Percentiles rank a stretch among this genome's conserved stretches.
phyloP scores from a whole-genome alignment of 139 green algal genomes.

The Chlorella sp. region DNA sequence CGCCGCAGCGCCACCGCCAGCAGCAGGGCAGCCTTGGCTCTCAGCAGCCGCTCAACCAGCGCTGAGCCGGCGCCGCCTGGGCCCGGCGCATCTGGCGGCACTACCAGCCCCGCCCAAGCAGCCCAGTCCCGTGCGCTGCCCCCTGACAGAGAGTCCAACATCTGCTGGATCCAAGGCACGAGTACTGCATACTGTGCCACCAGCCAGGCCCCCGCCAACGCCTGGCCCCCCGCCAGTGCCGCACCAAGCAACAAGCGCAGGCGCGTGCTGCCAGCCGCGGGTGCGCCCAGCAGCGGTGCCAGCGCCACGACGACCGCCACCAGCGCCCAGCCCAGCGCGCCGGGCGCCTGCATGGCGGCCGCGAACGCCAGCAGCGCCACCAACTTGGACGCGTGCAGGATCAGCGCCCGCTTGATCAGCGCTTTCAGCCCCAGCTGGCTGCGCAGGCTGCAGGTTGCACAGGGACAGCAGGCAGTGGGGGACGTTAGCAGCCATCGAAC shows the following conservation, averaged over 20 bases:
- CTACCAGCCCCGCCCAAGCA: conserved; percentile 19
- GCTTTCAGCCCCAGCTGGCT: conserved; percentile 22
- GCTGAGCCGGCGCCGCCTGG: not conserved
- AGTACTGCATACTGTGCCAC: conserved; percentile 43
- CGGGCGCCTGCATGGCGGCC: conserved; percentile 39
- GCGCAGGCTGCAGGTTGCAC: conserved; percentile 16
- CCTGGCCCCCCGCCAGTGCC: not conserved
- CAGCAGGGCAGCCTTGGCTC: conserved; percentile 42
- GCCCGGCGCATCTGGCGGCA: not conserved
- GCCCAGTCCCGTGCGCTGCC: not conserved
- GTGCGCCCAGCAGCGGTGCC: conserved; percentile 29
- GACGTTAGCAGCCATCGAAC: not conserved
- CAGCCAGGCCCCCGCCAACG: conserved; percentile 34
- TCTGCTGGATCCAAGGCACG: conserved; percentile 5
- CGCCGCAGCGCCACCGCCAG: conserved; percentile 38
- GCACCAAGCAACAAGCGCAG: not conserved
- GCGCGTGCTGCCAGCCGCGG: not conserved
- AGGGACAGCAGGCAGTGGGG: not conserved
- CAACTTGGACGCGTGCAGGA: conserved; percentile 47
- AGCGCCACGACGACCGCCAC: conserved; percentile 28
- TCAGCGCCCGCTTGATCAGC: conserved; percentile 31
- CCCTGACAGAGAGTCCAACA: too few relatives aligned
- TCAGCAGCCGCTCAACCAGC: conserved; percentile 31
- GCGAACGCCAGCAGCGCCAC: conserved; percentile 36
- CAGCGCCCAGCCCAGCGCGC: conserved; percentile 40